These are phyloP conservation scores for Penstemon barbatus DNA, from an alignment of 257 asterid genomes.

Conservation along the genomic window DNA sequence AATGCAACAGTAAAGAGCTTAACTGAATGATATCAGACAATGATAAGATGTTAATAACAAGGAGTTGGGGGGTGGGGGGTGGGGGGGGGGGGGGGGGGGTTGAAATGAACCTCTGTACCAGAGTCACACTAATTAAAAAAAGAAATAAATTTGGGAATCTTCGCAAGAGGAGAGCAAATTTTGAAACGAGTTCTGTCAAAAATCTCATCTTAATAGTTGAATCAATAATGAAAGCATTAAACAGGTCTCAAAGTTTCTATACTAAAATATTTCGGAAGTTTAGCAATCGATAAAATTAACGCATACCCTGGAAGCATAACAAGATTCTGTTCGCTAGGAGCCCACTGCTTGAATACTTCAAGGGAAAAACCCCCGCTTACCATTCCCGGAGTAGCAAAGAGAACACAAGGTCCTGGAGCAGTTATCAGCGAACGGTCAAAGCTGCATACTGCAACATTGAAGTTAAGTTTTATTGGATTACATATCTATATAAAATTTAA, in stretches of 20 bases:
- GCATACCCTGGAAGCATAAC: slow-evolving; percentile 82
- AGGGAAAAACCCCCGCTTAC: slow-evolving; percentile 91
- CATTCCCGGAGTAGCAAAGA: slow-evolving; percentile 98
- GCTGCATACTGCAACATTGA: slow-evolving; percentile 56
- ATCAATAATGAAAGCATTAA: slow-evolving; percentile 1
- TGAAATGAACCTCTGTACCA: no score
- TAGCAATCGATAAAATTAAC: not conserved
- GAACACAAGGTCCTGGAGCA: slow-evolving; percentile 94
- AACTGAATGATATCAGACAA: no score
- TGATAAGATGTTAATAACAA: no score
- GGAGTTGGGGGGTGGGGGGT: no score
- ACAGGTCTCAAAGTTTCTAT: not conserved
- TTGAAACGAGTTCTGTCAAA: not conserved
- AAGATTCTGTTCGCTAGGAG: slow-evolving; percentile 80
- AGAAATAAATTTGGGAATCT: not conserved
- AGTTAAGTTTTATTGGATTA: slow-evolving; percentile 7
- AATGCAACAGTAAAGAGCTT: no score
- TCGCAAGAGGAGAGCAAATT: not conserved
- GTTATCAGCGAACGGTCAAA: slow-evolving; percentile 80
- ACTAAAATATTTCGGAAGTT: slow-evolving; percentile 5
- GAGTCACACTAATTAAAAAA: not conserved
- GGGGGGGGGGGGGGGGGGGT: no score
- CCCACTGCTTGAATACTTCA: slow-evolving; percentile 94
- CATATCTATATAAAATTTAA: not conserved
- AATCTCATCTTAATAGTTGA: not conserved